Conservation (phyloP, 306 rosid species). For the Lathyrus aphaca region DNA sequence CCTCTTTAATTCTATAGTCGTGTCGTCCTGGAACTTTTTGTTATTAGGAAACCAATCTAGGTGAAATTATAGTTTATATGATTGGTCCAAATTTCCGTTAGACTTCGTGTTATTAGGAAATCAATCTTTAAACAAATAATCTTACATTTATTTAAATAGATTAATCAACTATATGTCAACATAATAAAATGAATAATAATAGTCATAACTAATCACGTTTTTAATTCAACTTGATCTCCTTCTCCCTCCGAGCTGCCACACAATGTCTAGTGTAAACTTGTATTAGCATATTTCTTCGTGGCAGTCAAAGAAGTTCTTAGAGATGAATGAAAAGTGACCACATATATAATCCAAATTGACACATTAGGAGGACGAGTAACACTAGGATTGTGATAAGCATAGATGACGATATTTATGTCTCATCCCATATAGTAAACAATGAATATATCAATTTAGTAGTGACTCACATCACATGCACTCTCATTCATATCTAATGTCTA, state of each 20-base stretch:
- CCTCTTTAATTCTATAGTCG: too few species aligned
- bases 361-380: constrained; percentile 20
- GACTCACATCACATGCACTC: neutral
- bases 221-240: neutral
- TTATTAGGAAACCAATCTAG: too few species aligned
- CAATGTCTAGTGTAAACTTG: neutral
- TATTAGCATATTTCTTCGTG: neutral
- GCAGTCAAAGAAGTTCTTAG: neutral
- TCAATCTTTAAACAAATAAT: too few species aligned
- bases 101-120: too few species aligned
- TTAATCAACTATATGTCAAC: too few species aligned
- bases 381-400: constrained; percentile 8
- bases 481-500: constrained; percentile 29
- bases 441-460: too few species aligned
- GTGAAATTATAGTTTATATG: too few species aligned
- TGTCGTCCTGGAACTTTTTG: too few species aligned
- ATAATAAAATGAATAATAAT: too few species aligned
- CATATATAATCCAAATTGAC: neutral
- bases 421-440: neutral
- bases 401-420: neutral
- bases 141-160: too few species aligned
- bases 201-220: too few species aligned
- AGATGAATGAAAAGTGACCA: neutral
- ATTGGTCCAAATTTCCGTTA: too few species aligned
- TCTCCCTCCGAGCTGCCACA: neutral